Conservation (phyloP, 2,329 filamentous ascomycete genomes). For the Sporothrix luriei region DNA sequence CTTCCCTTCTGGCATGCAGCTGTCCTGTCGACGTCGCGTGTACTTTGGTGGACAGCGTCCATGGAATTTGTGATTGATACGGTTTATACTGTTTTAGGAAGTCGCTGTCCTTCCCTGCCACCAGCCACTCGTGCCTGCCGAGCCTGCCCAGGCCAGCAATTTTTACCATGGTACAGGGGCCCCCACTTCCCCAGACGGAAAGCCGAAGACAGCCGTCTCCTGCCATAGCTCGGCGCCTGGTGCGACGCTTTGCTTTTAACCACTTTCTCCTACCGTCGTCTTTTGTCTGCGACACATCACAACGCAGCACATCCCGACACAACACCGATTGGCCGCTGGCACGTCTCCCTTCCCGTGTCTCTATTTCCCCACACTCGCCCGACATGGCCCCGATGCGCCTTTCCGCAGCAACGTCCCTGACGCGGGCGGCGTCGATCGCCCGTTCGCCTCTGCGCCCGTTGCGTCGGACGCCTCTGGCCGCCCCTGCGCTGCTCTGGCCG, state of each 20-base stretch:
- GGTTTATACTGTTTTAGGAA: constrained; percentile 16
- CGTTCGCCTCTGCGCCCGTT: constrained; percentile 69
- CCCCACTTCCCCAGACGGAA: constrained; percentile 31
- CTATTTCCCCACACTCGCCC: too few species aligned
- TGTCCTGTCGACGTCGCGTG: background rate
- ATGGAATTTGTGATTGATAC: constrained; percentile 8
- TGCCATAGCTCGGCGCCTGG: constrained; percentile 5
- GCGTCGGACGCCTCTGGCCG: constrained; percentile 40
- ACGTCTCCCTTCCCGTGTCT: background rate
- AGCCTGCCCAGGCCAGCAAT: background rate
- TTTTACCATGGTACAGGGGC: constrained; percentile 10
- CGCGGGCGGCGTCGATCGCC: constrained; percentile 58
- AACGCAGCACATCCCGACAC: background rate
- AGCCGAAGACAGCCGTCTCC: constrained; percentile 28
- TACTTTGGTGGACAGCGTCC: too few species aligned
- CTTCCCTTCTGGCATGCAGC: background rate
- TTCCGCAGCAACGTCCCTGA: constrained; percentile 19
- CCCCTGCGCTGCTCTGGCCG: constrained; percentile 29
- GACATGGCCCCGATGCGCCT: constrained; percentile 23
- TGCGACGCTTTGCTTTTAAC: constrained; percentile 7
- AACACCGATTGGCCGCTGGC: background rate
- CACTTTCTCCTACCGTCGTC: background rate
- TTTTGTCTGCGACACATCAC: background rate
- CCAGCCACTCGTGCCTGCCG: background rate
- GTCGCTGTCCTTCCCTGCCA: background rate